Evolutionary conservation across 2,329 filamentous ascomycete genomes (phyloP), one percentile per base, ranked within the genome.

Genomic region (Microcyclosporella mali): DNA sequence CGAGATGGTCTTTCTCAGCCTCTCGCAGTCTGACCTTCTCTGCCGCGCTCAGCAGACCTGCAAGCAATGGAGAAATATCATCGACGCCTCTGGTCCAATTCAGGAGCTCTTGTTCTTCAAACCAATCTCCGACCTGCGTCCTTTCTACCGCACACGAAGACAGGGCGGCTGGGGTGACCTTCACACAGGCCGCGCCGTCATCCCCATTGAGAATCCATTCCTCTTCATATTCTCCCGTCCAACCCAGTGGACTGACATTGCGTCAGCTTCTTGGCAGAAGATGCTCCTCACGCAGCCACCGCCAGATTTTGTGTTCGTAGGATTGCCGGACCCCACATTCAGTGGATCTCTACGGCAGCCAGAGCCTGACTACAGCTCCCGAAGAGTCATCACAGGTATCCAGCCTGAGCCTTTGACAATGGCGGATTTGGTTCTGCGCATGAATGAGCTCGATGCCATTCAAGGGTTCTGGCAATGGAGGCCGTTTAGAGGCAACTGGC

Each of bases 251-350:
- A 30, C n/a, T n/a, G 18, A 34, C 4, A 15, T 27, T 27, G 14
- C 8, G 9, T 18, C 30, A 2, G 33, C 41, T 12, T 37, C 25
- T 16, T 43, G 34, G 41, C 17, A 28, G 14, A 19, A 15, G n/a
- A 37, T 37, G 35, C 28, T 43, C 6, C 25, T 43, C 3, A 32
- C 41, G 6, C 41, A 43, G 34, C 41, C 41, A 10, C 34, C 41
- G 6, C 33, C 18, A 6, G 10, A 3, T 16, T 7, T 17, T 6
- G 33, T 18, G 10, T 3, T 6, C 16, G n/a, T 34, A 8, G 9
- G 33, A 11, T 17, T 11, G n/a, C n/a, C n/a, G n/a, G n/a, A n/a
- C n/a, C n/a, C n/a, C n/a, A n/a, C n/a, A n/a, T n/a, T n/a, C n/a
- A n/a, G n/a, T 17, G 18, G 33, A 11, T 17, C 21, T 25, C 21